A percentile compares a stretch with the other conserved stretches of the same genome.
Conservation (phyloP, 2,329 filamentous ascomycete species). For the Calonectria henricotiae region DNA sequence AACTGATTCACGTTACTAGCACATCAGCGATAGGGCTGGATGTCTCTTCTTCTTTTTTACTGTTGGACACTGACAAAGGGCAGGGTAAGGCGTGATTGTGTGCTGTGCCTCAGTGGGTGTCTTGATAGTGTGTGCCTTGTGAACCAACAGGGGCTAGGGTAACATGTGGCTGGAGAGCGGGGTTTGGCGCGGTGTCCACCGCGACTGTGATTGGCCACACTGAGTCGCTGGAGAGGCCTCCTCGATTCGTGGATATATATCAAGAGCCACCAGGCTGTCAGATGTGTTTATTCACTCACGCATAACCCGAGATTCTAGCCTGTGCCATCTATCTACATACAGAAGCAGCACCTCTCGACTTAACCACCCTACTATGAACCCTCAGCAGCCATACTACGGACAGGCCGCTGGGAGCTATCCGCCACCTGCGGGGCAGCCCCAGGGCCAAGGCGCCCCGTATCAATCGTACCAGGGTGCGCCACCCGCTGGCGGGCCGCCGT, state of each 20-base stretch:
- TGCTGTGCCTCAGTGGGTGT: neutral
- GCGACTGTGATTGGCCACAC: neutral
- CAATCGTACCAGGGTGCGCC: slow-evolving; percentile 33
- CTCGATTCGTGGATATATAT: neutral
- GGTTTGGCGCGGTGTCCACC: neutral
- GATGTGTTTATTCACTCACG: too few relatives aligned
- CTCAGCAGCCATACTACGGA: slow-evolving; percentile 47
- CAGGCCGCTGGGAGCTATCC: slow-evolving; percentile 34
- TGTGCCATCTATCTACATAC: neutral
- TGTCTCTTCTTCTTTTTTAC: neutral
- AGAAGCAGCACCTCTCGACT: neutral
- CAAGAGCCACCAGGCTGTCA: neutral
- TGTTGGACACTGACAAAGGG: neutral
- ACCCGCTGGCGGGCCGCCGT: slow-evolving; percentile 38
- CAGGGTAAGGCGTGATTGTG: neutral
- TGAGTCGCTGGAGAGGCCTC: neutral
- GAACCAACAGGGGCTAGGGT: neutral
- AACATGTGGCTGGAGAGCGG: neutral
- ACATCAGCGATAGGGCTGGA: neutral
- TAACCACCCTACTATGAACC: slow-evolving; percentile 30
- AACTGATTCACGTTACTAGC: neutral
- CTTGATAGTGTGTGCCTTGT: neutral
- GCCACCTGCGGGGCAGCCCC: slow-evolving; percentile 31
- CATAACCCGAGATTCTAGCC: too few relatives aligned
- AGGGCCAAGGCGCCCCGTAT: slow-evolving; percentile 30